A percentile compares a stretch with the other conserved stretches of the same genome.
Evolutionary conservation across 1,139 yeast genomes (phyloP).

Genomic region (Blastobotrys arbuscula): DNA sequence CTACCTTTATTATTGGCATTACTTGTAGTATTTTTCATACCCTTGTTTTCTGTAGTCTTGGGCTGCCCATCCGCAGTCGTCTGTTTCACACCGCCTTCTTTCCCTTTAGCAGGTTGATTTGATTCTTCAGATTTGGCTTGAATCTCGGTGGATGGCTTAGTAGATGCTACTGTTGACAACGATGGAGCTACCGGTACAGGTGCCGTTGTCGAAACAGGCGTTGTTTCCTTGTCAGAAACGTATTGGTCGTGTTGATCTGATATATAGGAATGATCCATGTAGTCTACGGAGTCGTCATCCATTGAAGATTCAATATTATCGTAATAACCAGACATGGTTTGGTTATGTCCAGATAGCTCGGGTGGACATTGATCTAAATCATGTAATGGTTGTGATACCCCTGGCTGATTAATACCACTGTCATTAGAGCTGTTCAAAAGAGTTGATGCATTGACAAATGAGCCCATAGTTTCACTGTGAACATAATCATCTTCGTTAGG

Average conservation of each 20-base stretch:
- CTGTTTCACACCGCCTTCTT: too few relatives aligned
- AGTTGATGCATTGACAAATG: neutral
- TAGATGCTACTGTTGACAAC: too few relatives aligned
- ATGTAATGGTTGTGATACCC: neutral
- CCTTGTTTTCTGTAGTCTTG: too few relatives aligned
- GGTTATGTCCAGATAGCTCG: constrained; percentile 5
- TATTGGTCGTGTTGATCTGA: neutral
- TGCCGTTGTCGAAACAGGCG: too few relatives aligned
- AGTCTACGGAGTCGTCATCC: constrained; percentile 3
- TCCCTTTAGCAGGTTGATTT: too few relatives aligned
- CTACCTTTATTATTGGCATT: too few relatives aligned
- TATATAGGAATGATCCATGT: neutral
- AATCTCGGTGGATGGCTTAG: too few relatives aligned
- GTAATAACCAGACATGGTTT: neutral
- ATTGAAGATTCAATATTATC: constrained; percentile 2
- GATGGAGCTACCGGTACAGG: neutral
- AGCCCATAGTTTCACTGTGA: neutral
- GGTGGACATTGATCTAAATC: constrained; percentile 9
- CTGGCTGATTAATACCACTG: too few relatives aligned
- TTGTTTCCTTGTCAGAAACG: neutral
- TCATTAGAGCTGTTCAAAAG: neutral
- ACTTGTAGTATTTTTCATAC: too few relatives aligned
- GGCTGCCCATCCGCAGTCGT: too few relatives aligned
- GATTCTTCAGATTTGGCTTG: too few relatives aligned
- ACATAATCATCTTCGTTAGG: neutral